phyloP scores from a whole-genome alignment of 305 asterid genomes.

The Fraxinus nigra region DNA sequence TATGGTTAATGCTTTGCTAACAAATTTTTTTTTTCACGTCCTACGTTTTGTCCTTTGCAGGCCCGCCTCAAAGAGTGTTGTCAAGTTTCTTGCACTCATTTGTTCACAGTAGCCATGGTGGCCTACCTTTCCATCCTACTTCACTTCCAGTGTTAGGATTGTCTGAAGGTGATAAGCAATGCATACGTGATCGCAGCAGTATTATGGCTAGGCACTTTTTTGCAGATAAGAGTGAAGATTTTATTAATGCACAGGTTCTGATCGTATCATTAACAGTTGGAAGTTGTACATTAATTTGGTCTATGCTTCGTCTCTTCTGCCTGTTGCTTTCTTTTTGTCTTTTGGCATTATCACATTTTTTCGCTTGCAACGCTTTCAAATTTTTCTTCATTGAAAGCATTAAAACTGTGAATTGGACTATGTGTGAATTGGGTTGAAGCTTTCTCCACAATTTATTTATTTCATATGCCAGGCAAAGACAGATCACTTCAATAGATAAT shows the following conservation, averaged over 20 bases:
- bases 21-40: slow-evolving; percentile 12
- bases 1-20: slow-evolving; percentile 21
- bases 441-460: background rate
- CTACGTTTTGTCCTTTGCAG: slow-evolving; percentile 36
- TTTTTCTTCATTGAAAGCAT: background rate
- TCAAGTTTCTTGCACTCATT: slow-evolving; percentile 94
- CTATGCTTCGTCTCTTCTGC: background rate
- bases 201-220: slow-evolving; percentile 98
- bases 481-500: background rate
- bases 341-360: background rate
- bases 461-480: background rate
- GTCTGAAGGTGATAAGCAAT: slow-evolving; percentile 91
- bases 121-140: slow-evolving; percentile 75
- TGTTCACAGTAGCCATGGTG: slow-evolving; percentile 78
- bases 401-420: background rate
- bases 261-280: slow-evolving; percentile 27
- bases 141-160: slow-evolving; percentile 89
- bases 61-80: slow-evolving; percentile 96
- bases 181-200: slow-evolving; percentile 98
- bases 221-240: slow-evolving; percentile 92
- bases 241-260: slow-evolving; percentile 82
- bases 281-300: slow-evolving; percentile 8
- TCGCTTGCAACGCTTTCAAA: background rate
- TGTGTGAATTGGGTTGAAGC: background rate
- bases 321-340: background rate